These are phyloP conservation scores for Nicotiana otophora DNA, from an alignment of 257 asterid species.

Conservation along the genomic window DNA sequence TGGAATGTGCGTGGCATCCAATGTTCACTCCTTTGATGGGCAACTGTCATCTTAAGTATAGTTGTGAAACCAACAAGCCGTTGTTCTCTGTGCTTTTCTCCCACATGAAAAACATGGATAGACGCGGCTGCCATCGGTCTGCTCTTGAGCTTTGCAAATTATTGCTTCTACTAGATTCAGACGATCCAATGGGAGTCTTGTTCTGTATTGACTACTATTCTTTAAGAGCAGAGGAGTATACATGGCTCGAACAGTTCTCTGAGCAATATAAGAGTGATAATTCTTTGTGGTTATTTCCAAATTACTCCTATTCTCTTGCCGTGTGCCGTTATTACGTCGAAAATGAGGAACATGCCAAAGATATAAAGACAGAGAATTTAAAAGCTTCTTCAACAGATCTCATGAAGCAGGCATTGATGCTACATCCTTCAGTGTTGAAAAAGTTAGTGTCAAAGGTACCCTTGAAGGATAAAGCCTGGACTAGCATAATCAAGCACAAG, in stretches of 20 bases:
- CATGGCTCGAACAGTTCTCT: slow-evolving; percentile 75
- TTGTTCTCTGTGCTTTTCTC: slow-evolving; percentile 67
- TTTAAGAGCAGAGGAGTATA: slow-evolving; percentile 75
- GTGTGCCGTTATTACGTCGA: slow-evolving; percentile 71
- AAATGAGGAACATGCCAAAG: slow-evolving; percentile 24
- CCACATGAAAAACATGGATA: slow-evolving; percentile 92
- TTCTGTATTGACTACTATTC: slow-evolving; percentile 83
- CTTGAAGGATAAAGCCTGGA: slow-evolving; percentile 68
- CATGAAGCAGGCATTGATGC: slow-evolving; percentile 94
- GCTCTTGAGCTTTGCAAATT: slow-evolving; percentile 92
- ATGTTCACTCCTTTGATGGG: slow-evolving; percentile 59
- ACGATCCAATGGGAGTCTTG: slow-evolving; percentile 81
- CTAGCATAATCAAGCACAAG: slow-evolving; percentile 38
- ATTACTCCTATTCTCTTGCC: slow-evolving; percentile 78
- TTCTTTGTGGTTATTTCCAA: slow-evolving; percentile 90
- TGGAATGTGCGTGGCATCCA: slow-evolving; percentile 97
- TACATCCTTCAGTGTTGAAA: slow-evolving; percentile 71
- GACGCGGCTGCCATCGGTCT: slow-evolving; percentile 91
- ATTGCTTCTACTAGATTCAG: slow-evolving; percentile 77
- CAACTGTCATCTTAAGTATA: slow-evolving; percentile 60
- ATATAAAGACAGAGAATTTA: slow-evolving; percentile 19
- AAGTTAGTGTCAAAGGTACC: slow-evolving; percentile 83
- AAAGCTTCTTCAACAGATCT: slow-evolving; percentile 63
- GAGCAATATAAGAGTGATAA: slow-evolving; percentile 65
- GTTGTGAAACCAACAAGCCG: slow-evolving; percentile 72